Conservation (phyloP, 2,329 filamentous ascomycete species). For the Dothideomycetes sp. region DNA sequence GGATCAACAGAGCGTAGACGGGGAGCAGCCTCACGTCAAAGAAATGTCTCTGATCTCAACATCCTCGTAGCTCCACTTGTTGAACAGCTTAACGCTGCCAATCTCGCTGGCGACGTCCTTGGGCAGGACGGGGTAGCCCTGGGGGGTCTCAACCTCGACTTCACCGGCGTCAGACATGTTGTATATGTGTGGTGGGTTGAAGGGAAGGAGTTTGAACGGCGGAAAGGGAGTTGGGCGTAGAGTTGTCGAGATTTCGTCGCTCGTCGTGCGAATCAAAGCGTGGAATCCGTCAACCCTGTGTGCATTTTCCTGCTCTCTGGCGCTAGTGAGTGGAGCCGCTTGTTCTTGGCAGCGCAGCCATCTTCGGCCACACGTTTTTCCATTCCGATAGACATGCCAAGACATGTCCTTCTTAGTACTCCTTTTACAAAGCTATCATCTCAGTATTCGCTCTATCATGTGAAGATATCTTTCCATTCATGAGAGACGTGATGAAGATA, state of each 20-base stretch:
- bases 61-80: conserved; percentile 98
- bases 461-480: too few relatives aligned
- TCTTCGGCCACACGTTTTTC: not conserved
- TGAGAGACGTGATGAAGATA: too few relatives aligned
- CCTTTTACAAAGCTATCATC: too few relatives aligned
- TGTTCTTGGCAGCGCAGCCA: too few relatives aligned
- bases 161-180: conserved; percentile 89
- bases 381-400: too few relatives aligned
- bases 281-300: not conserved
- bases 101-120: conserved; percentile 87
- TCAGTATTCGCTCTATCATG: too few relatives aligned
- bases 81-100: conserved; percentile 92
- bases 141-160: conserved; percentile 86
- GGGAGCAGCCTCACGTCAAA: conserved; percentile 68
- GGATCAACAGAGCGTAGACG: not conserved
- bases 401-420: too few relatives aligned
- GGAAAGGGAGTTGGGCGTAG: conserved; percentile 11
- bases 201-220: conserved; percentile 7
- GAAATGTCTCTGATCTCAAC: conserved; percentile 99
- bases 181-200: conserved; percentile 41
- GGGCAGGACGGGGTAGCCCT: conserved; percentile 72
- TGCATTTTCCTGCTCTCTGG: too few relatives aligned
- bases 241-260: conserved; percentile 12
- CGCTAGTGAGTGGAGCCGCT: too few relatives aligned
- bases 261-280: not conserved